Evolutionary conservation across 805 yeast species (phyloP), one percentile per base, ranked within the genome.

Genomic region (Metschnikowia bowlesiae): DNA sequence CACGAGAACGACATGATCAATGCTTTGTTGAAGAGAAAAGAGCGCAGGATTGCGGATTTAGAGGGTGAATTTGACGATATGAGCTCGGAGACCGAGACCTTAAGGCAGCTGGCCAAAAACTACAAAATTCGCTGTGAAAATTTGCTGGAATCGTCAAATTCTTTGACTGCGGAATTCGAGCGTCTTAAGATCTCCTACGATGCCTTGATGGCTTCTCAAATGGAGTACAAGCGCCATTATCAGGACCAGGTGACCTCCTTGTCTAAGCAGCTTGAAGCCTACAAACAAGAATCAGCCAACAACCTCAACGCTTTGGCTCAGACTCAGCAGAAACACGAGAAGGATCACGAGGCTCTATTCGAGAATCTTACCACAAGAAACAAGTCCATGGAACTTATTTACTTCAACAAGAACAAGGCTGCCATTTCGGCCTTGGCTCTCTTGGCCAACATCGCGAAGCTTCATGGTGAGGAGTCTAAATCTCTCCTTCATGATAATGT

Each of bases 1-100:
- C 91, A 86, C 63, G 92, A 89, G 60, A 84, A 84, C 58, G 90
- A 87, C 55, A 84, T 84, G 71, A 73, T 85, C 39, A 84, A 79
- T 59, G 82, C 89, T 1, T 68, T 87, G 54, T 67, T 88, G 51
- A 81, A 78, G 53, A 71, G 95, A 47, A 86, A 87, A 59, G 89
- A 86, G 58, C 74, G 91, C 46, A 72, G 88, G 47, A 78, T 87
- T 28, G 60, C 70, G 31, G 92, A 85, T 56, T 67, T 87, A 58
- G 96, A 89, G 63, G 70, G 67, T 38, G 82, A 81, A 55, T 65
- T 78, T 50, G 74, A 74, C 48, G 81, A 78, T 22, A 58, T 79
- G n/a, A 59, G 70, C 39, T 70, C 80, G 7, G 63, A 67, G 18
- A 71, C 74, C 31, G 86, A 83, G 53, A 68, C 77, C 16, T 66